Evolutionary conservation across 1,284 basidiomycete genomes (phyloP), one percentile per base, ranked within the genome.

Genomic region (Fereydounia khargensis): DNA sequence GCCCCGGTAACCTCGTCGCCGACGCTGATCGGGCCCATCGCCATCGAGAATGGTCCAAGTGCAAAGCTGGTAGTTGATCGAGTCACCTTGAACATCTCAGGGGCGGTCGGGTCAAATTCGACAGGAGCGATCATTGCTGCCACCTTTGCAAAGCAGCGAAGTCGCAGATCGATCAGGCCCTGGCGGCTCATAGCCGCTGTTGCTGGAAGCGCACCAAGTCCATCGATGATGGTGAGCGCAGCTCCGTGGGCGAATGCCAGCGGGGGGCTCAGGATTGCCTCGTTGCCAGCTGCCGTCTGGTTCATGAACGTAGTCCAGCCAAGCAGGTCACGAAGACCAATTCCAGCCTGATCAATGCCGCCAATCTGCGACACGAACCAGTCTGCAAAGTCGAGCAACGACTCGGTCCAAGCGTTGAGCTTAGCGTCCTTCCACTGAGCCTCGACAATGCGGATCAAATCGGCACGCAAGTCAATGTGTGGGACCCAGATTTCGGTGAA

Each of bases 401-500:
- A 79, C 0, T 78, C 63, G 0, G 89, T 91, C 67, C 84, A 87
- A 1, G 58, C 52, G 32, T 77, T 77, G 39, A 95, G 77, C 21
- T 44, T 47, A 1, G 82, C 79, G 47, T 83, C 76, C 39, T 79
- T 78, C 89, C 91, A 95, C 14, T 85, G 82, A 42, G 80, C 83
- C 14, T 81, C 78, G 40, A 97, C 81, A 64, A 99, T 96, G 65
- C 88, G 82, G 45, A 84, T 79, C 19, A 95, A 78, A 74, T 98
- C 95, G 5, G 74, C 74, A 21, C 85, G 81, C 51, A 86, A 81
- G 48, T 89, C 85, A 30, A 98, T 83, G 11, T 86, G 80, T 3
- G 95, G 94, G 0, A 99, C 95, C 92, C 92, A 99, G 33, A 99
- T 95, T 75, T 99, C 95, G 9, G 95, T 99, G 78, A 99, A 99